Evolutionary conservation across 495 filamentous ascomycete species (phyloP).

Genomic region (Penicillium macrosclerotiorum): DNA sequence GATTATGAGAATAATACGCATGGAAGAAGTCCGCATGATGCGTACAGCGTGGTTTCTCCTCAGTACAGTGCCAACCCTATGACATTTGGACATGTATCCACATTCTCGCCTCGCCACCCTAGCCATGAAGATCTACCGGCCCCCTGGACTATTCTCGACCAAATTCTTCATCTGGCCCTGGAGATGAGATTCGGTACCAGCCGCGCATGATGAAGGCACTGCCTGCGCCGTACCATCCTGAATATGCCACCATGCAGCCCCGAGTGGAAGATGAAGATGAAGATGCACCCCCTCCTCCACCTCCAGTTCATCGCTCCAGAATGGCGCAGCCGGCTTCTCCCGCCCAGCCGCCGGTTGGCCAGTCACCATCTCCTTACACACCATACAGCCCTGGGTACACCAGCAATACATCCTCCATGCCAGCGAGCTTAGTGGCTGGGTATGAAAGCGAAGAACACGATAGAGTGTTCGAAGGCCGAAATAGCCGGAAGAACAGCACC

Average conservation of each 20-base stretch:
- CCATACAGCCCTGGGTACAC: constrained; percentile 36
- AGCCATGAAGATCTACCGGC: constrained; percentile 9
- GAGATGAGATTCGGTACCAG: constrained; percentile 24
- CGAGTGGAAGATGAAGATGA: constrained; percentile 69
- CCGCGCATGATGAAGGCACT: constrained; percentile 18
- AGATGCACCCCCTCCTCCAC: constrained; percentile 47
- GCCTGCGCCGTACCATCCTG: constrained; percentile 31
- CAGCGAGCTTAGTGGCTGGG: constrained; percentile 67
- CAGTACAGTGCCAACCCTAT: constrained; percentile 23
- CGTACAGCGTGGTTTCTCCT: constrained; percentile 15
- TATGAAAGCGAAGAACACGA: constrained; percentile 64
- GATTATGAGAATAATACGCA: constrained; percentile 16
- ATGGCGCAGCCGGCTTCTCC: constrained; percentile 25
- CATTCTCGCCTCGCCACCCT: constrained; percentile 11
- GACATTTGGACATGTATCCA: constrained; percentile 21
- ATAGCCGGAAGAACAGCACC: constrained; percentile 25
- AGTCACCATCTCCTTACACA: constrained; percentile 29
- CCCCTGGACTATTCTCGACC: constrained; percentile 15
- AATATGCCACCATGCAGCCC: constrained; percentile 61
- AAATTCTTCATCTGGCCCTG: constrained; percentile 13
- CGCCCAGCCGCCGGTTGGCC: constrained; percentile 18
- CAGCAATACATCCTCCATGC: constrained; percentile 49
- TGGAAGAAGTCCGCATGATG: constrained; percentile 12
- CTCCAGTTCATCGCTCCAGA: constrained; percentile 45
- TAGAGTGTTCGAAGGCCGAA: constrained; percentile 23